A percentile compares a stretch with the other conserved stretches of the same genome.
These are phyloP conservation scores for Canavalia gladiata DNA, from an alignment of 306 rosid species.

Conservation along the genomic window DNA sequence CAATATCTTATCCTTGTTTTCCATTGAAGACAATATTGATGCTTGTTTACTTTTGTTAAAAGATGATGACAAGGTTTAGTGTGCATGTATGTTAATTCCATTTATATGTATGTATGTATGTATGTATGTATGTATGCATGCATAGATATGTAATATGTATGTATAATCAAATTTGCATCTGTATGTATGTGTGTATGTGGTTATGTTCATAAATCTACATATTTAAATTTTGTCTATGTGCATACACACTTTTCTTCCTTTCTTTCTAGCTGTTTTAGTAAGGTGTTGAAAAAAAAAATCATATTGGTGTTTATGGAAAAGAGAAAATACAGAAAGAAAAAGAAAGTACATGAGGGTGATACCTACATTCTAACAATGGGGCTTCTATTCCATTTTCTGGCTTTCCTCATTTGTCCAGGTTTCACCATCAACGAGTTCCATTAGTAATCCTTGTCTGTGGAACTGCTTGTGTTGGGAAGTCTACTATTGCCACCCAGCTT, in stretches of 20 bases:
- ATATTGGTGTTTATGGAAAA: slow-evolving; percentile 23
- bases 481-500: slow-evolving; percentile 96
- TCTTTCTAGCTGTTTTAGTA: slow-evolving; percentile 10
- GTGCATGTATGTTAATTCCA: not conserved
- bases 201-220: not conserved
- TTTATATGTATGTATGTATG: not conserved
- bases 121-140: not conserved
- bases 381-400: slow-evolving; percentile 33
- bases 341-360: not conserved
- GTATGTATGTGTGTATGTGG: not conserved
- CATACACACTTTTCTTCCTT: slow-evolving; percentile 11
- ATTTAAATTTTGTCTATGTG: not conserved
- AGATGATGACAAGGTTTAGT: not conserved
- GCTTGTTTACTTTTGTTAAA: not conserved
- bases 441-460: slow-evolving; percentile 97
- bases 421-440: slow-evolving; percentile 98
- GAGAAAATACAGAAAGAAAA: slow-evolving; percentile 19
- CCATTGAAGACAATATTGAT: not conserved
- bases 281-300: not conserved
- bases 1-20: slow-evolving; percentile 13
- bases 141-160: not conserved
- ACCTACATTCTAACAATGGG: slow-evolving; percentile 6
- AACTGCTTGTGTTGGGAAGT: slow-evolving; percentile 97
- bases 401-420: slow-evolving; percentile 60
- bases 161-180: not conserved